Conservation (phyloP, 2,329 filamentous ascomycete genomes). For the Metarhizium guizhouense region DNA sequence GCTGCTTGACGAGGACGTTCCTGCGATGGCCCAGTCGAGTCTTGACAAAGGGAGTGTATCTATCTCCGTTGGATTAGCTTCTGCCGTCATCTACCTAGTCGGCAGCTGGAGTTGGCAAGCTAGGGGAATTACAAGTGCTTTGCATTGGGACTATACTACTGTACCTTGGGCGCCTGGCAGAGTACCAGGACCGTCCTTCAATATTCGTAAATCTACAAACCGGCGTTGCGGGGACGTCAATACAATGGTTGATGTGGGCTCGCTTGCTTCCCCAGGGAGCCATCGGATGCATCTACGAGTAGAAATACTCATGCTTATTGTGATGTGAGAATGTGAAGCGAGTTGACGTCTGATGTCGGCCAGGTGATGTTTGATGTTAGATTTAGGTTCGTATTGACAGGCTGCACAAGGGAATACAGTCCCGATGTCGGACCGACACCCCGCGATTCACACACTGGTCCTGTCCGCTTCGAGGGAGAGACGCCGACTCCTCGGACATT, state of each 20-base stretch:
- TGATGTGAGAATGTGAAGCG: neutral
- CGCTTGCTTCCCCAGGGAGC: constrained; percentile 39
- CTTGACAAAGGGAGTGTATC: constrained; percentile 17
- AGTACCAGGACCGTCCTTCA: constrained; percentile 17
- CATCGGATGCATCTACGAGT: constrained; percentile 50
- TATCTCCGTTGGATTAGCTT: constrained; percentile 7
- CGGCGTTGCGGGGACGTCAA: constrained; percentile 47
- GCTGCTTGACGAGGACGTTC: constrained; percentile 34
- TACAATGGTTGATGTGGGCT: constrained; percentile 57
- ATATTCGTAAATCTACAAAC: constrained; percentile 55
- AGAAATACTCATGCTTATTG: constrained; percentile 42
- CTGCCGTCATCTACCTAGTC: neutral
- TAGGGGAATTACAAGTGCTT: no score
- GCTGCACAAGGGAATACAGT: neutral
- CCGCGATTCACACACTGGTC: neutral
- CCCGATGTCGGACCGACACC: neutral
- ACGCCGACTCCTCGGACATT: no score
- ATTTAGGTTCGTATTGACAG: neutral
- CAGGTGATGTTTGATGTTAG: neutral
- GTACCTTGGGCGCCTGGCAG: neutral
- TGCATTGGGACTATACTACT: neutral
- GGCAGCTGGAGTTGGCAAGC: no score
- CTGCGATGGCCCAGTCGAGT: constrained; percentile 60
- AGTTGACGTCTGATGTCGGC: neutral
- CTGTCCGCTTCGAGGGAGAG: neutral